Evolutionary conservation across 345 rosid species (phyloP), one percentile per base, ranked within the genome.

Genomic region (Geranium rotundifolium): DNA sequence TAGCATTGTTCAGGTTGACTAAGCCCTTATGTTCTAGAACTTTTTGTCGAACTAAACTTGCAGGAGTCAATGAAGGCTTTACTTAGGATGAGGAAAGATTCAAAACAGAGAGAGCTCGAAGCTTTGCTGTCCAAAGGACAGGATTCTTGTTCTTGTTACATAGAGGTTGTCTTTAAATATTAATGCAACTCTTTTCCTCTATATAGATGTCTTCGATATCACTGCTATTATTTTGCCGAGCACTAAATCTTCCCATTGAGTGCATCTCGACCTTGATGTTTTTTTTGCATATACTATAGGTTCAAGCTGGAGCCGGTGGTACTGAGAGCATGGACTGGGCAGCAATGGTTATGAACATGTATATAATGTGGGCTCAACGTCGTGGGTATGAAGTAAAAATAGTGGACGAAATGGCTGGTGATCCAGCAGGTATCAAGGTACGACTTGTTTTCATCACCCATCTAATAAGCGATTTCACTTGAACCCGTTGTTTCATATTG

Each of bases 261-360:
- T 16, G 3, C 3, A 46, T 46, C 16, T 46, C 52, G 56, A 62
- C 41, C 50, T 71, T 56, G 57, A 57, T 63, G 1, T 57, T 55
- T 46, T 60, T 49, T 37, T 57, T 46, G n/a, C 17, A 27, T 55
- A 60, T 73, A 59, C 62, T 59, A 27, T 69, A 90, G 99, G 97
- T 93, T 54, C 99, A 93, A 79, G 96, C 95, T 54, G 97, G 99
- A 71, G 97, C 95, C 19, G 99, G 99, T 31, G 97, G 99, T 69
- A 93, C 99, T 16, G 99, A 93, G 74, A 87, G 99, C 81, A 93
- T 84, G 77, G 97, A 93, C 76, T 93, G 97, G 96, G 99, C 97
- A 30, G 72, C 88, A 31, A 93, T 90, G 96, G 91, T 93, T 29
- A 84, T 93, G 89, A 81, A 90, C 69, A 93, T 93, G 97, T 90